Evolutionary conservation across 805 yeast genomes (phyloP).

Genomic region (Alloascoidea hylecoeti): DNA sequence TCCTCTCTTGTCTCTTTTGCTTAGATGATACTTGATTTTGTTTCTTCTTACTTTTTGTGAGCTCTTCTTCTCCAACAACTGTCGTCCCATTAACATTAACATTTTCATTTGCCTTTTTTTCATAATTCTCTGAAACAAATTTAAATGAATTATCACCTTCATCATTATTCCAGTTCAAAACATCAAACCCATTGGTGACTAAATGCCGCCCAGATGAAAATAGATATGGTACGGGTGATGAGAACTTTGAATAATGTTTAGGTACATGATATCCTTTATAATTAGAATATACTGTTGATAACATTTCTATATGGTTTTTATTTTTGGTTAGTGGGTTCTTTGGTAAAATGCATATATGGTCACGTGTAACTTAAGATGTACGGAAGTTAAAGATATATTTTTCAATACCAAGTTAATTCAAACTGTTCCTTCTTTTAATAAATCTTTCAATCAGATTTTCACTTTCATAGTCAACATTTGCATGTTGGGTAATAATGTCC

Average conservation of each 20-base stretch:
- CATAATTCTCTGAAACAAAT: neutral
- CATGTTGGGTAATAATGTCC: no score
- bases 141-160: no score
- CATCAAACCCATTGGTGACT: neutral
- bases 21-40: neutral
- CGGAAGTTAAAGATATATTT: no score
- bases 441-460: no score
- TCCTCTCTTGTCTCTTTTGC: neutral
- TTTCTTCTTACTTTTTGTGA: neutral
- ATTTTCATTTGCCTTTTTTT: neutral
- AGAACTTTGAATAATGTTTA: neutral
- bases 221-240: neutral
- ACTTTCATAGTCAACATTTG: no score
- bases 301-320: neutral
- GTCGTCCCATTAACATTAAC: neutral
- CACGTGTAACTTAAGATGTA: no score
- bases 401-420: no score
- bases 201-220: no score
- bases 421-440: no score
- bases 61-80: conserved; percentile 1
- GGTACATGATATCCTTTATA: neutral
- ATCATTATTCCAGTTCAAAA: neutral
- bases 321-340: no score
- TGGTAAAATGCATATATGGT: no score
- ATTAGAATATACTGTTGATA: neutral